A percentile compares a stretch with the other conserved stretches of the same genome.
Conservation (phyloP, 805 yeast genomes). For the Candida multigemmis region DNA sequence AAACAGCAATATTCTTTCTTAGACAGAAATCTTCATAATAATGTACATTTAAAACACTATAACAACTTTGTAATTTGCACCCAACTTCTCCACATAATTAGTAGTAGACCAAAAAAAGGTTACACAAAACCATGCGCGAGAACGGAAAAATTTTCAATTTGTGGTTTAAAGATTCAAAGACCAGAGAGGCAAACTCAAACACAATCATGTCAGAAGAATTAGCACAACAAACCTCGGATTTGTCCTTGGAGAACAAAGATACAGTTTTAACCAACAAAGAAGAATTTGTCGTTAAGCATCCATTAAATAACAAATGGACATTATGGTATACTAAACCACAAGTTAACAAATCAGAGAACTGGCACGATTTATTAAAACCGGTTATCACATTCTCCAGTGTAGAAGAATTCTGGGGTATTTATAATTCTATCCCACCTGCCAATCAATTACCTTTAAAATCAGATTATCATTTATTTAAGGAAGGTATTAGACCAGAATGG, state of each 20-base stretch:
- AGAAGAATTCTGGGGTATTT: constrained; percentile 98
- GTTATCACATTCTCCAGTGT: constrained; percentile 90
- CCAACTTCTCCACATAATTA: too few species aligned
- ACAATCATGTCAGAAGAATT: constrained; percentile 40
- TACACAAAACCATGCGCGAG: constrained; percentile 1
- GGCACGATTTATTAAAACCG: constrained; percentile 90
- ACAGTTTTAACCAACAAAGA: constrained; percentile 54
- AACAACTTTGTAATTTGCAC: too few species aligned
- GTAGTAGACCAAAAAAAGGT: too few species aligned
- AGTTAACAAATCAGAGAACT: constrained; percentile 65
- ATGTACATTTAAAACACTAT: too few species aligned
- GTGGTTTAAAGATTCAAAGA: too few species aligned
- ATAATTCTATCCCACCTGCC: constrained; percentile 87
- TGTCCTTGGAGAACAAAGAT: constrained; percentile 27
- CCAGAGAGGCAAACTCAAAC: too few species aligned
- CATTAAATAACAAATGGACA: constrained; percentile 87
- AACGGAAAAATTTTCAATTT: constrained; percentile 1
- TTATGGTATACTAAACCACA: constrained; percentile 97
- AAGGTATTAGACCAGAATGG: constrained; percentile 97
- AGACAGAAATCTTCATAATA: too few species aligned
- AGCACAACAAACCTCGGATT: constrained; percentile 33
- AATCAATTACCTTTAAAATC: constrained; percentile 84
- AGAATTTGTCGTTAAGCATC: constrained; percentile 74
- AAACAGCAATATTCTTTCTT: too few species aligned
- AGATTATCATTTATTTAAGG: constrained; percentile 91